These are phyloP conservation scores for Marsdenia floribunda DNA, from an alignment of 257 asterid species.

Conservation along the genomic window DNA sequence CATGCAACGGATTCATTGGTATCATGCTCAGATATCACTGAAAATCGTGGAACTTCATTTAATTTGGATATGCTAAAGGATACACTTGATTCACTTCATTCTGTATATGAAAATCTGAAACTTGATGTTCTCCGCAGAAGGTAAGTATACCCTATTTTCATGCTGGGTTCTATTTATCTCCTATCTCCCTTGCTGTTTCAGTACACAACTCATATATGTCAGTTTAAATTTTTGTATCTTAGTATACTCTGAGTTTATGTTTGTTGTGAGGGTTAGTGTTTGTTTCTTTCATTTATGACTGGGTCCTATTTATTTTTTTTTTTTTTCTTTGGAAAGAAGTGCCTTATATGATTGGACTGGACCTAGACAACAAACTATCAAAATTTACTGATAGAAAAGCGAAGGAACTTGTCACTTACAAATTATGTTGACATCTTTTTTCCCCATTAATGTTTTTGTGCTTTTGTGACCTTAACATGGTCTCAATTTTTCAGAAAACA, in stretches of 20 bases:
- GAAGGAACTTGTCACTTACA: background rate
- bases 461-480: background rate
- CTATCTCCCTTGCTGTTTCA: background rate
- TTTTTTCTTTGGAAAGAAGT: background rate
- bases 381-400: background rate
- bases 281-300: background rate
- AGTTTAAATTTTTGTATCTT: background rate
- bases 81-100: slow-evolving; percentile 76
- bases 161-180: background rate
- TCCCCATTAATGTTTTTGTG: too few species aligned
- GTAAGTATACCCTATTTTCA: slow-evolving; percentile 24
- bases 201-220: background rate
- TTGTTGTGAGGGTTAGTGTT: background rate
- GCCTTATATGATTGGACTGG: background rate
- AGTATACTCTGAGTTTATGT: background rate
- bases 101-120: slow-evolving; percentile 84
- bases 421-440: background rate
- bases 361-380: background rate
- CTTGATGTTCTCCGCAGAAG: slow-evolving; percentile 87
- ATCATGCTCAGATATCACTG: slow-evolving; percentile 23
- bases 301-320: background rate
- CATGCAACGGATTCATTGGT: slow-evolving; percentile 35
- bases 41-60: slow-evolving; percentile 32
- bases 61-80: slow-evolving; percentile 43
- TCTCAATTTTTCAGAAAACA: background rate